Evolutionary conservation across 2,329 filamentous ascomycete species (phyloP), one percentile per base, ranked within the genome.

Genomic region (Penicillium sp.): DNA sequence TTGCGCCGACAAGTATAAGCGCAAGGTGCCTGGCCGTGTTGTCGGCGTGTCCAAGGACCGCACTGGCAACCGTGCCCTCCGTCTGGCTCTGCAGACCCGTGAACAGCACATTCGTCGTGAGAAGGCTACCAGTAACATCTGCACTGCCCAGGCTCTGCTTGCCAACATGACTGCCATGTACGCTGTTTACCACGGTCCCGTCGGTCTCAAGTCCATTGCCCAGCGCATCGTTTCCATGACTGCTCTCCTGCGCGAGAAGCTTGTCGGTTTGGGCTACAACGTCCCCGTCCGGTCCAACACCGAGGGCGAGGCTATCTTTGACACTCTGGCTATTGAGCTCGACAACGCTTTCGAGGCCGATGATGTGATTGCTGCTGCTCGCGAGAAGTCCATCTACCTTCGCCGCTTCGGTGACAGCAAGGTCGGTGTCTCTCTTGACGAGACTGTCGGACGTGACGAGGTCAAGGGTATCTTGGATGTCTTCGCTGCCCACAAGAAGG

Each of bases 81-180:
- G 93, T 63, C 76, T 97, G 67, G 89, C 93, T 15, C 78, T 97
- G 46, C 93, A 97, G 75, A 97, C 93, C 8, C 83, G 93, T 63
- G 93, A 97, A 76, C 93, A 97, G 77, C 93, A 97, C 71, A 97
- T 97, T 69, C 84, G 93, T 59, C 84, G 93, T 66, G 93, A 97
- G 72, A 97, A 97, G 81, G 93, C 93, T 1, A 97, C 93, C 1
- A 96, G 91, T 78, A 97, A 97, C 68, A 92, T 97, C 53, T 97
- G 93, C 78, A 97, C 93, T 1, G 92, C 93, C 1, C 93, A 97
- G 75, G 93, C 93, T 7, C 78, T 97, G 21, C 80, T 97, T 45
- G 93, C 93, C 30, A 97, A 97, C 73, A 97, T 97, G 90, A 93
- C 86, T 62, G 91, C 92, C 48, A 88, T 97, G 77, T 97, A 96